phyloP scores from a whole-genome alignment of 108 stramenopile genomes.

The Cylindrotheca closterium region DNA sequence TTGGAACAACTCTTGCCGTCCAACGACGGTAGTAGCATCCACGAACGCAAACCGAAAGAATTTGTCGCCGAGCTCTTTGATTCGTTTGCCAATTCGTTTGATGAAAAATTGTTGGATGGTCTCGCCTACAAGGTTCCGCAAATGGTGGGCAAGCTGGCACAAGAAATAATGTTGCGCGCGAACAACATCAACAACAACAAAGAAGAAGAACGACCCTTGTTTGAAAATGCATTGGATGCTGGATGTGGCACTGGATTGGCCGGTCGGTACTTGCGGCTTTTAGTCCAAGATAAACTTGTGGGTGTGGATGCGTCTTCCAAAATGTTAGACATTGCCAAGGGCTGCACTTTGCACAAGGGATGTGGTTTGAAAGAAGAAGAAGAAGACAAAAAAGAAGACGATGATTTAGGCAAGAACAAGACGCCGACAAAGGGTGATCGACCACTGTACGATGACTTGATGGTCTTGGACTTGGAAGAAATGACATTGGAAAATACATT shows the following conservation, averaged over 20 bases:
- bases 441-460: constrained; percentile 57
- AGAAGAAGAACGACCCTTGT: constrained; percentile 5
- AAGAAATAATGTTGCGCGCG: too few species aligned
- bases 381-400: constrained; percentile 6
- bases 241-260: constrained; percentile 80
- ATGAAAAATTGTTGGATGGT: constrained; percentile 54
- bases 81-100: constrained; percentile 77
- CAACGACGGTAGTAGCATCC: constrained; percentile 19
- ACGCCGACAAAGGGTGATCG: too few species aligned
- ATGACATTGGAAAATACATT: constrained; percentile 41
- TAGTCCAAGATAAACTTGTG: constrained; percentile 47
- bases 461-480: constrained; percentile 64
- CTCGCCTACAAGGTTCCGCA: constrained; percentile 58
- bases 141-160: constrained; percentile 53
- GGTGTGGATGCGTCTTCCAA: constrained; percentile 71
- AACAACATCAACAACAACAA: constrained; percentile 2
- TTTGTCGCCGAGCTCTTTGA: constrained; percentile 78
- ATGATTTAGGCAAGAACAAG: neutral
- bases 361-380: constrained; percentile 27
- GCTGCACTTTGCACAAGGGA: constrained; percentile 52
- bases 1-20: constrained; percentile 14
- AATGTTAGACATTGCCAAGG: constrained; percentile 61
- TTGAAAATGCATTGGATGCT: constrained; percentile 59
- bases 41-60: constrained; percentile 61
- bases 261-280: constrained; percentile 55